A percentile compares a stretch with the other conserved stretches of the same genome.
Evolutionary conservation across 768 basidiomycete species (phyloP).

Genomic region (Amylocystis lapponica): DNA sequence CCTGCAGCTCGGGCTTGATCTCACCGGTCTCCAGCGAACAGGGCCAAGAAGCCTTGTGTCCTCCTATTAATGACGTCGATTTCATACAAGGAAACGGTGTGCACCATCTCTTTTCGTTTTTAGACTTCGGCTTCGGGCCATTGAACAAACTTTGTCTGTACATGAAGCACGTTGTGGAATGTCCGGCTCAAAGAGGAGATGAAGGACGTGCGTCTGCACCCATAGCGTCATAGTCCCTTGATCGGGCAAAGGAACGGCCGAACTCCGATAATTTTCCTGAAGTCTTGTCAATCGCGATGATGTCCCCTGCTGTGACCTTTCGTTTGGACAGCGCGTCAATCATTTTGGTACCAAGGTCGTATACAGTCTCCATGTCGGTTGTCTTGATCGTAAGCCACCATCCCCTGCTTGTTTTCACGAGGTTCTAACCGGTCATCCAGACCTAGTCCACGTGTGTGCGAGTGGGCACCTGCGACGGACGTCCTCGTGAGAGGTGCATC

Average conservation of each 20-base stretch:
- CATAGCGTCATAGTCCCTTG: constrained; percentile 98
- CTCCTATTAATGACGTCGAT: constrained; percentile 99
- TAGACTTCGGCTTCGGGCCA: constrained; percentile 98
- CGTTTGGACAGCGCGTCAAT: constrained; percentile 96
- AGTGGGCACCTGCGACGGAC: constrained; percentile 64
- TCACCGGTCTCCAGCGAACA: constrained; percentile 96
- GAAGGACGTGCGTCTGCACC: constrained; percentile 81
- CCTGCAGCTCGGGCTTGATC: constrained; percentile 94
- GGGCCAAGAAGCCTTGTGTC: constrained; percentile 96
- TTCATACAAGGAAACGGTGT: constrained; percentile 96
- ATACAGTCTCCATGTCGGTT: constrained; percentile 99
- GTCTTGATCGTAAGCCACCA: constrained; percentile 97
- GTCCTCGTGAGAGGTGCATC: background rate
- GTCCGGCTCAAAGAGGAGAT: too few species aligned
- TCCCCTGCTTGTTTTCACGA: constrained; percentile 85
- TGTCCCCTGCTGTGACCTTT: constrained; percentile 92
- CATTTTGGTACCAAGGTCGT: constrained; percentile 98
- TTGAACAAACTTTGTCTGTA: constrained; percentile 94
- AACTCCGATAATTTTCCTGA: constrained; percentile 96
- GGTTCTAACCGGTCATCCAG: constrained; percentile 91
- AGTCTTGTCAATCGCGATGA: constrained; percentile 95
- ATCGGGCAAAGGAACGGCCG: constrained; percentile 93
- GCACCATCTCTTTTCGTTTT: constrained; percentile 94
- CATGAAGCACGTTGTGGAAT: background rate
- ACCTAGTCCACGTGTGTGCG: constrained; percentile 93